These are phyloP conservation scores for Ogataea neopini DNA, from an alignment of 805 yeast species.

Conservation along the genomic window DNA sequence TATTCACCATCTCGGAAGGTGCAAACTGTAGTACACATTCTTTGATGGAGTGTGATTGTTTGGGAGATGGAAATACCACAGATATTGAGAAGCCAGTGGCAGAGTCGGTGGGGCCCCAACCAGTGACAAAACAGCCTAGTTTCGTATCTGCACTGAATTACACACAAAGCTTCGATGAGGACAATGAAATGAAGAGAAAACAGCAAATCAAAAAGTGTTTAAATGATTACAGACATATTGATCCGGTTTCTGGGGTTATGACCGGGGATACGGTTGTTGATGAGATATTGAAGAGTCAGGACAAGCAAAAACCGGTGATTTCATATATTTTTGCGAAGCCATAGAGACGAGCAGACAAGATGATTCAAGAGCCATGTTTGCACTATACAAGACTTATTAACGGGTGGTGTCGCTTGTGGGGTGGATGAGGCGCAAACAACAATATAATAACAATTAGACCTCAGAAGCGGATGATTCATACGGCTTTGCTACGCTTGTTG, in stretches of 20 bases:
- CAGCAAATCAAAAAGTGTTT: constrained; percentile 58
- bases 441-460: no score
- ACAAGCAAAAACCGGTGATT: constrained; percentile 30
- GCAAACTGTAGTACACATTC: constrained; percentile 76
- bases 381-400: no score
- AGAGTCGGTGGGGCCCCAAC: constrained; percentile 16
- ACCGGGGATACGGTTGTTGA: constrained; percentile 29
- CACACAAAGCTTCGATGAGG: constrained; percentile 26
- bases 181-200: constrained; percentile 36
- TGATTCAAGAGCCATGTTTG: no score
- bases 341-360: no score
- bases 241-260: constrained; percentile 39
- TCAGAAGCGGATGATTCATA: no score
- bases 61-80: constrained; percentile 48
- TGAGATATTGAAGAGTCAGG: constrained; percentile 28
- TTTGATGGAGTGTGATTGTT: constrained; percentile 63
- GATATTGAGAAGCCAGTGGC: constrained; percentile 30
- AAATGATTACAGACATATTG: constrained; percentile 60
- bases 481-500: no score
- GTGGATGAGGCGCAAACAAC: no score
- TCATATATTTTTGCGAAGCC: constrained; percentile 41
- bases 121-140: constrained; percentile 25
- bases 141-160: constrained; percentile 63
- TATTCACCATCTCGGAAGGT: constrained; percentile 59
- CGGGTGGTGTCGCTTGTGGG: no score